phyloP scores from a whole-genome alignment of 2,329 filamentous ascomycete genomes.

The Botrytis medusae region DNA sequence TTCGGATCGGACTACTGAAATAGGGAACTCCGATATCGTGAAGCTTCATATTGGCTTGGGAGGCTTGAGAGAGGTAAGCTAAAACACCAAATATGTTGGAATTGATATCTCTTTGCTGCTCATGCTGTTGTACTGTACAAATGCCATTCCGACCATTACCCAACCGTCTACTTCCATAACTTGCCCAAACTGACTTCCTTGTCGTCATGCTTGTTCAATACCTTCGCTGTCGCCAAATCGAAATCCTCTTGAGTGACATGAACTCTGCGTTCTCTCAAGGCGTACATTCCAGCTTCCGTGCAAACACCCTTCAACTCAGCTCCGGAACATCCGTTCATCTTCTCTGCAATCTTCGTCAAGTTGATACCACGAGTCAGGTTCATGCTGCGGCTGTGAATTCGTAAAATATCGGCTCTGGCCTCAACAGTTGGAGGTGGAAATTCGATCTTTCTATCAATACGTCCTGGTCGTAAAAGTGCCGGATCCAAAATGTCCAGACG shows the following conservation, averaged over 20 bases:
- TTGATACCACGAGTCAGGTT: slow-evolving; percentile 97
- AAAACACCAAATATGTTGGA: slow-evolving; percentile 16
- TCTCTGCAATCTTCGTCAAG: slow-evolving; percentile 96
- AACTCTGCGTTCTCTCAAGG: slow-evolving; percentile 88
- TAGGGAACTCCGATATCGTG: not conserved
- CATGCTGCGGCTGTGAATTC: slow-evolving; percentile 98
- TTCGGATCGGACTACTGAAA: slow-evolving; percentile 3
- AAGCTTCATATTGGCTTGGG: not conserved
- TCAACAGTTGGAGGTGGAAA: slow-evolving; percentile 97
- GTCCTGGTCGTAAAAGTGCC: slow-evolving; percentile 88
- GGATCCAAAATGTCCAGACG: slow-evolving; percentile 96
- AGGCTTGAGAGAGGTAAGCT: not conserved
- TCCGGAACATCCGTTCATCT: slow-evolving; percentile 99
- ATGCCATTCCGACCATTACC: slow-evolving; percentile 20
- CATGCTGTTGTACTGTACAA: slow-evolving; percentile 40
- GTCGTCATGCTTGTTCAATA: slow-evolving; percentile 99
- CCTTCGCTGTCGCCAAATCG: slow-evolving; percentile 96
- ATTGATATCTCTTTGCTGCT: slow-evolving; percentile 23
- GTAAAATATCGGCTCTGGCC: slow-evolving; percentile 93
- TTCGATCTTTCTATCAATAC: slow-evolving; percentile 98
- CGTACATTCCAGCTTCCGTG: slow-evolving; percentile 98
- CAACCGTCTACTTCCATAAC: slow-evolving; percentile 67
- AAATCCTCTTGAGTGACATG: slow-evolving; percentile 99
- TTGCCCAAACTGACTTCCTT: slow-evolving; percentile 92
- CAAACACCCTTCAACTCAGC: slow-evolving; percentile 98